Conservation (phyloP, 2,329 filamentous ascomycete genomes). For the Diaporthe caulivora region DNA sequence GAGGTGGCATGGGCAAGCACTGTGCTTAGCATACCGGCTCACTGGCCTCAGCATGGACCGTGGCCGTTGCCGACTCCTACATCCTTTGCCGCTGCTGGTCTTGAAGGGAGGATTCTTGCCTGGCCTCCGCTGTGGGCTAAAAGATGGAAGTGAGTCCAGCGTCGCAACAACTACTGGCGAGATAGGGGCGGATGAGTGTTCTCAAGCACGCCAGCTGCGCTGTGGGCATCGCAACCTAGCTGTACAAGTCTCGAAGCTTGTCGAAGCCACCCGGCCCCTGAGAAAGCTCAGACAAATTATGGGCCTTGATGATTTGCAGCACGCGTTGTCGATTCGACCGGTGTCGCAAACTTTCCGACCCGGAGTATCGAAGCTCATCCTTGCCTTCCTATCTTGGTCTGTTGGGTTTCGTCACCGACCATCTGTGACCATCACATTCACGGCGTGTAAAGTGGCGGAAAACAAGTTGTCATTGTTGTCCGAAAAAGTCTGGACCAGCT, state of each 20-base stretch:
- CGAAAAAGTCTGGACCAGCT: neutral
- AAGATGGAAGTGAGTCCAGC: neutral
- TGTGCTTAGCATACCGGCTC: neutral
- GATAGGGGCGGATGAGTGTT: neutral
- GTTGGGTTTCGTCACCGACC: neutral
- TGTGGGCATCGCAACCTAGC: neutral
- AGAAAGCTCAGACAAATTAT: neutral
- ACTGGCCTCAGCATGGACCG: neutral
- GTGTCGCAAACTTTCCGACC: neutral
- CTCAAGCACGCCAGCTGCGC: neutral
- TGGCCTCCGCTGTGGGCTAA: neutral
- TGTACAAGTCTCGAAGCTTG: neutral
- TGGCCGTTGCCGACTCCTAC: neutral
- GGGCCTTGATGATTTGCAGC: neutral
- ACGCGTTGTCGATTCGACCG: neutral
- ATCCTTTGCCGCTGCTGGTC: neutral
- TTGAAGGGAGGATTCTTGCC: neutral
- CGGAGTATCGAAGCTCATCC: neutral
- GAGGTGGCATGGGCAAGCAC: neutral
- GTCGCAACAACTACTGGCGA: neutral
- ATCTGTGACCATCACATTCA: neutral
- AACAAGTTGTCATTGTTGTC: conserved; percentile 28
- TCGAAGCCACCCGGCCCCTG: neutral
- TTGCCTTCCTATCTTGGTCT: neutral
- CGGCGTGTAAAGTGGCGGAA: conserved; percentile 4